Base-by-base conservation (phyloP, 2,329 filamentous ascomycete genomes). In the Myriosclerotinia duriaeana region DNA sequence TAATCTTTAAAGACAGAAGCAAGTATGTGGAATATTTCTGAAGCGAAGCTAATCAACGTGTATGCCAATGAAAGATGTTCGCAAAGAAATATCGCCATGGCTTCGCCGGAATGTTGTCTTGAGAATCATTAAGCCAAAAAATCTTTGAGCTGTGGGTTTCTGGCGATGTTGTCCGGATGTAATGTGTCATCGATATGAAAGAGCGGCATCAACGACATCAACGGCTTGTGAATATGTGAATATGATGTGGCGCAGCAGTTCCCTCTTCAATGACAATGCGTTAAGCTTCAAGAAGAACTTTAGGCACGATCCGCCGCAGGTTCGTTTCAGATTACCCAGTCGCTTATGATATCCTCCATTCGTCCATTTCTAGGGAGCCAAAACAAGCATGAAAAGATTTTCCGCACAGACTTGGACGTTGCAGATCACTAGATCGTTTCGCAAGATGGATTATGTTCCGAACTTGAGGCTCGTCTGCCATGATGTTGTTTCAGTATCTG, bases 361-460 rank as follows among this genome's bases (percentile, higher is more conserved):
- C 38, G 54, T 30, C 22, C 40, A 44, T 44, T 12, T 30, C n/a
- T 9, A 6, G 40, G 8, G 22, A 30, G 8, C 5, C 15, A 20
- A 44, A 2, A 22, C 22, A 44, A 56, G 38, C 54, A n/a, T n/a
- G 42, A 26, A 11, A 26, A 7, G 6, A 17, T 6, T 12, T 20
- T 11, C 44, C 15, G 54, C 54, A 44, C 54, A 20, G 54, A 44
- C 54, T 12, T 30, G 54, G 20, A 2, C 26, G 22, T 20, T 44
- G 17, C 3, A 58, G 22, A 44, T 58, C 22, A 44, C 40, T 58
- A 44, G 40, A 44, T 58, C 22, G 54, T 58, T 44, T 58, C 54
- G 22, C 22, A 58, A 44, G 8, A 34, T n/a, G 40, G 54, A 44
- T n/a, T 44, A 12, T 34, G 14, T 58, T 58, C 54, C 54, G 22